Conservation (phyloP, 768 basidiomycete genomes). For the Polyporus arcularius region DNA sequence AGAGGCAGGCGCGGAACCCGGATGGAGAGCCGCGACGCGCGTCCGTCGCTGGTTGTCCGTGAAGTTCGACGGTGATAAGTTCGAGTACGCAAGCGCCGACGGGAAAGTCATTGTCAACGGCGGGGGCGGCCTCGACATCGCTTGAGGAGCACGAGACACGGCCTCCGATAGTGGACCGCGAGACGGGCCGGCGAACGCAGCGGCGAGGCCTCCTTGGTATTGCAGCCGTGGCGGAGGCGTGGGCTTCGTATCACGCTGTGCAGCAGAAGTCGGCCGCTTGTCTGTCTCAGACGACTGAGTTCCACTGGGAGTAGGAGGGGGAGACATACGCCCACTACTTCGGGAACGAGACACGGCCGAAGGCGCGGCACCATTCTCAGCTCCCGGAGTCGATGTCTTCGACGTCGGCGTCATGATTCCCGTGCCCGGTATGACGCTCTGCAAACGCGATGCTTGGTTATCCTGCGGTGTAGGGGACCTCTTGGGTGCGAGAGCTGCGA, state of each 20-base stretch:
- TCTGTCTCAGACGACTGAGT: constrained; percentile 5
- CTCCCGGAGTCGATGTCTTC: constrained; percentile 11
- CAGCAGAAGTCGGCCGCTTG: constrained; percentile 1
- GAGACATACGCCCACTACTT: constrained; percentile 3
- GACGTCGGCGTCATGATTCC: constrained; percentile 7
- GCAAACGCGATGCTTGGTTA: neutral
- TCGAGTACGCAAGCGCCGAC: constrained; percentile 25
- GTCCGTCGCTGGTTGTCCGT: constrained; percentile 6
- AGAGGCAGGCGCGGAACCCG: neutral
- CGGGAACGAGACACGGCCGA: neutral
- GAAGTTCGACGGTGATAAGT: constrained; percentile 26
- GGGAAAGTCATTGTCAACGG: constrained; percentile 24
- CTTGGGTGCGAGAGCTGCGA: constrained; percentile 44
- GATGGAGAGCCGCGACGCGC: neutral
- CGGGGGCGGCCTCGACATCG: neutral
- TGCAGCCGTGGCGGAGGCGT: neutral
- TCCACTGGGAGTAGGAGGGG: constrained; percentile 5
- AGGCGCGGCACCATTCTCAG: neutral
- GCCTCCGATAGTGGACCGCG: neutral
- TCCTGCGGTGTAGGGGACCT: constrained; percentile 33
- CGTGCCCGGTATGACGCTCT: neutral
- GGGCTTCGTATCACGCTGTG: neutral
- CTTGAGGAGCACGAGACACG: too few relatives aligned
- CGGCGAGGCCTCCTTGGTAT: neutral
- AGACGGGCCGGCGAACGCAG: constrained; percentile 1